Evolutionary conservation across 2,329 filamentous ascomycete species (phyloP), one percentile per base, ranked within the genome.

Genomic region (Alternaria sp.): DNA sequence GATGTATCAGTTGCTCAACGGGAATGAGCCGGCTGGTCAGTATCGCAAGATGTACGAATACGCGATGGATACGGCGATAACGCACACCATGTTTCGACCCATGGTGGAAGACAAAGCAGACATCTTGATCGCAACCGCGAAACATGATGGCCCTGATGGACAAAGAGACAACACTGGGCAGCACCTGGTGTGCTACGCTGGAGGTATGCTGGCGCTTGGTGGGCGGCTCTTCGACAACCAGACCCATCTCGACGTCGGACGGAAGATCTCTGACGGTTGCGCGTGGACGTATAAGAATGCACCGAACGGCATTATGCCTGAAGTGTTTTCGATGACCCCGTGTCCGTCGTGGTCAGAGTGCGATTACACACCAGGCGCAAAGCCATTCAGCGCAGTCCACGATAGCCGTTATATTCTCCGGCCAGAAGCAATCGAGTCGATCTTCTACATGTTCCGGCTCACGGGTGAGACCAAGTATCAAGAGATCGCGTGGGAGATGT

Each of bases 131-230:
- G 76, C 81, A 12, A 83, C 36, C n/a, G 36, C 36, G 79, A 30
- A 79, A 76, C 25, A 77, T 78, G 0, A 71, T 75, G 1, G 71
- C 74, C 36, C 36, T 49, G 68, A 59, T 59, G 58, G 68, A 25
- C 73, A 69, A 17, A 76, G 82, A 13, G 82, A 86, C 25, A 82
- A 87, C 67, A 17, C 44, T 19, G 84, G 83, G 10, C 83, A 87
- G 56, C 88, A 89, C 74, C 81, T 89, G 13, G 82, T 81, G 17
- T 90, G 88, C 78, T 89, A 87, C 70, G 81, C 84, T 6, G 88
- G 88, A 10, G 88, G 87, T 46, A 89, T 89, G 87, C 84, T 88
- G 62, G 87, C 84, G 1, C 77, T 89, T 2, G 88, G 87, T 21
- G 84, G 86, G 44, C 85, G 84, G 67, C 73, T 89, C 4, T 88